Percentiles rank a stretch among this genome's conserved stretches.
phyloP scores from a whole-genome alignment of 192 early-diverging fungal genomes.

The Coemansia sp. region DNA sequence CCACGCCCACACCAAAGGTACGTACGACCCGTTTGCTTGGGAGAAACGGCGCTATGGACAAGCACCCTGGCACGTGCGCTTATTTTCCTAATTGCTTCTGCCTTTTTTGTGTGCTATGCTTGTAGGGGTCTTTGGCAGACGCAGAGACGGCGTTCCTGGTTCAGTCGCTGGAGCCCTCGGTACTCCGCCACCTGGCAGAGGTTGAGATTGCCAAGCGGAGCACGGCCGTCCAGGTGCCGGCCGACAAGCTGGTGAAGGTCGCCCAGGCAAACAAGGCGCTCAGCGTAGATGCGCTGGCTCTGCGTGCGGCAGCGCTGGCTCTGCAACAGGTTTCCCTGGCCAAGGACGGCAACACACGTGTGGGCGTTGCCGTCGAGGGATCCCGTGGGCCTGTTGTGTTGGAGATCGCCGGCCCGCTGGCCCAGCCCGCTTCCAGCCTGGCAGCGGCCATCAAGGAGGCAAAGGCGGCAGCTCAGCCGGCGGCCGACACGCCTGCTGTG shows the following conservation, averaged over 20 bases:
- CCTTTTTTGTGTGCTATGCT: too few species aligned
- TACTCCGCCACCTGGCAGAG: conserved; percentile 34
- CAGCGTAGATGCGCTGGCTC: conserved; percentile 13
- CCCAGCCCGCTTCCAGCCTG: conserved; percentile 20
- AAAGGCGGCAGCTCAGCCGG: background rate
- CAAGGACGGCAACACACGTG: conserved; percentile 51
- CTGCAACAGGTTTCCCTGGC: conserved; percentile 34
- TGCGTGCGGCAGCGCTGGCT: conserved; percentile 38
- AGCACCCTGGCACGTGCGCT: too few species aligned
- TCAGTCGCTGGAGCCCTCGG: conserved; percentile 36
- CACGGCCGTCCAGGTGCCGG: conserved; percentile 30
- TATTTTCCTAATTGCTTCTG: too few species aligned
- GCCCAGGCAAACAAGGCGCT: conserved; percentile 17
- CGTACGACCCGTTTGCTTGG: too few species aligned
- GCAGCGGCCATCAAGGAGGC: conserved; percentile 23
- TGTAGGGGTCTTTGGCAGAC: too few species aligned
- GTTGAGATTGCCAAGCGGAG: conserved; percentile 33
- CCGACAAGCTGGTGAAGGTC: conserved; percentile 22
- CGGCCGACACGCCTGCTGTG: conserved; percentile 3
- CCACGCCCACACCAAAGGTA: background rate
- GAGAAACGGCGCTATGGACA: too few species aligned
- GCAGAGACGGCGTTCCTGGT: conserved; percentile 38
- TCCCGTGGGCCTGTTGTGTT: conserved; percentile 18
- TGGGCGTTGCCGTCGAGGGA: conserved; percentile 58
- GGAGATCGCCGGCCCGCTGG: conserved; percentile 24